phyloP scores from a whole-genome alignment of 345 rosid species.

The Streptanthus diversifolius region DNA sequence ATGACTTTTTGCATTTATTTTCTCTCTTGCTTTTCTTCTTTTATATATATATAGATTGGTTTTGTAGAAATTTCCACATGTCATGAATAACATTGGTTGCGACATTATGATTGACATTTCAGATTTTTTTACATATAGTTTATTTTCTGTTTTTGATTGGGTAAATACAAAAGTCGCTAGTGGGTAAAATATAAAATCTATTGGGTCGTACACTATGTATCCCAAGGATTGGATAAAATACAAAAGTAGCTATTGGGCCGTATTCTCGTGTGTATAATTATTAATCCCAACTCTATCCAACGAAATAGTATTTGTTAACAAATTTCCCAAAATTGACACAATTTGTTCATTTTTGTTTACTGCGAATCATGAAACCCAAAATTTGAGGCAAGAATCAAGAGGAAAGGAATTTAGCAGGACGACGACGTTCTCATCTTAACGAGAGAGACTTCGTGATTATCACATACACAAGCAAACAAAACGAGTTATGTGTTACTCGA shows the following conservation, averaged over 20 bases:
- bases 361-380: slow-evolving; percentile 18
- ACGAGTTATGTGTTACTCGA: too few relatives aligned
- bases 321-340: background rate
- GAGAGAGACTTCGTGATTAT: background rate
- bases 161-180: background rate
- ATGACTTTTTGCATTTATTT: too few relatives aligned
- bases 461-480: background rate
- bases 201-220: background rate
- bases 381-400: slow-evolving; percentile 20
- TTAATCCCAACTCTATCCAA: background rate
- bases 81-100: too few relatives aligned
- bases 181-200: background rate
- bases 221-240: background rate
- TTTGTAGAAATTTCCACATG: too few relatives aligned
- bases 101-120: too few relatives aligned
- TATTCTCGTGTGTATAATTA: background rate
- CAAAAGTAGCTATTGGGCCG: slow-evolving; percentile 9
- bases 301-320: background rate
- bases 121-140: too few relatives aligned
- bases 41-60: too few relatives aligned
- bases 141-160: background rate
- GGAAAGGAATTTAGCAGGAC: slow-evolving; percentile 7
- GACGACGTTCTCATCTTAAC: slow-evolving; percentile 26
- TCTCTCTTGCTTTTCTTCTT: too few relatives aligned
- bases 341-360: background rate